Conservation (phyloP, 2,329 filamentous ascomycete genomes). For the Penicillium sp. region DNA sequence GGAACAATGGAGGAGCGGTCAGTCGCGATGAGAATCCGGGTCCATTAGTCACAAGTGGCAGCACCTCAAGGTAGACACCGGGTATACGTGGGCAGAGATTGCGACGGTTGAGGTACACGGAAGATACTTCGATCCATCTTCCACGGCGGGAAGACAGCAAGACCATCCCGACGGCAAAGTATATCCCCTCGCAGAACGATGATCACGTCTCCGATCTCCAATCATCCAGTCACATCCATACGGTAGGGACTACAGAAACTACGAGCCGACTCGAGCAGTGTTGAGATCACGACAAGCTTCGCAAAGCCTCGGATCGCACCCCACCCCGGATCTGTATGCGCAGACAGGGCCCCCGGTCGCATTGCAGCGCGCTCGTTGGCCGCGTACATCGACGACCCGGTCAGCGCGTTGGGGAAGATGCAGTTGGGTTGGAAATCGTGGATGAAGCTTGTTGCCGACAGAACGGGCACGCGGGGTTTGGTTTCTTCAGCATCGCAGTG, state of each 20-base stretch:
- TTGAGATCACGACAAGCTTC: conserved; percentile 21
- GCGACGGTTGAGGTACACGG: too few species aligned
- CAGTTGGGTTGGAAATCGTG: conserved; percentile 8
- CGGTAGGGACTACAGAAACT: too few species aligned
- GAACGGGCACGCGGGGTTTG: neutral
- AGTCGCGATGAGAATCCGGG: conserved; percentile 10
- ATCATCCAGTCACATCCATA: too few species aligned
- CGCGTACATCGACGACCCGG: conserved; percentile 11
- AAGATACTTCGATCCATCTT: too few species aligned
- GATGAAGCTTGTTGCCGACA: conserved; percentile 15
- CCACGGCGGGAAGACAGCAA: too few species aligned
- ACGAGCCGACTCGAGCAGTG: too few species aligned
- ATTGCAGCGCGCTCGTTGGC: conserved; percentile 9
- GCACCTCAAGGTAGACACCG: too few species aligned
- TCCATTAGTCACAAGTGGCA: neutral
- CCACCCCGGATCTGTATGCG: conserved; percentile 16
- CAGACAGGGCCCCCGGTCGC: conserved; percentile 16
- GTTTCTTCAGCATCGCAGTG: neutral
- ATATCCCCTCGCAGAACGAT: too few species aligned
- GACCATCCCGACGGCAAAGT: too few species aligned
- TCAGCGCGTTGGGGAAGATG: conserved; percentile 4
- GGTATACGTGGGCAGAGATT: too few species aligned
- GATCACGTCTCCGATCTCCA: too few species aligned
- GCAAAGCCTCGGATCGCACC: conserved; percentile 16
- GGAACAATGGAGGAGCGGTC: conserved; percentile 24